Evolutionary conservation across 257 asterid genomes (phyloP), one percentile per base, ranked within the genome.

Genomic region (Eustoma russellianum): DNA sequence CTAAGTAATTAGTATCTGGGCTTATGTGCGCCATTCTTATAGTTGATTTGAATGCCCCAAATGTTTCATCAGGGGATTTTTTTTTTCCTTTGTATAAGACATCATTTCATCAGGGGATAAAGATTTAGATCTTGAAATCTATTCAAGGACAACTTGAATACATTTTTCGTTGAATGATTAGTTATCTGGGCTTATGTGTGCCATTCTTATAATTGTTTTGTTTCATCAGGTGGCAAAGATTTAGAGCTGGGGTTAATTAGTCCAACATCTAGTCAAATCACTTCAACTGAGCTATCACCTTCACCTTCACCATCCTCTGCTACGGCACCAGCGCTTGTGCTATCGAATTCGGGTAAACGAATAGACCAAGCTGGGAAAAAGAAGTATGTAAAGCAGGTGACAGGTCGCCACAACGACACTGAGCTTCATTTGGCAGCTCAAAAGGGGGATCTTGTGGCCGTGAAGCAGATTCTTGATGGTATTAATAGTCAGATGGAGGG

Each of bases 341-440:
- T 79, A n/a, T 79, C 85, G 2, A 75, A 72, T 54, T 79, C 83
- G 8, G 77, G 83, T 46, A 77, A 77, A 61, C 59, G 77, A 48
- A 77, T 77, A 17, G 83, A 77, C 56, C 79, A 77, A 70, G 69
- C 83, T 9, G 79, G 79, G 64, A 77, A 70, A 61, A 77, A 77
- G 77, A 77, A 77, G 62, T 77, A 77, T 41, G 83, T 77, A 51
- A 77, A 77, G 57, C 76, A 73, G 63, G 83, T 77, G 65, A 77
- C 83, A 5, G 83, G 83, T 5, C 67, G 79, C 59, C 79, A 77
- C 59, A 77, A 77, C 55, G 83, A 77, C 59, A 77, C 79, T 0
- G 79, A 73, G 59, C 74, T 77, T 53, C 83, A 77, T 57, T 73
- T 77, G 67, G 83, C 83, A 9, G 83, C 83, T 60, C 83, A 77